These are phyloP conservation scores for Microdochium trichocladiopsis DNA, from an alignment of 2,329 filamentous ascomycete species.

Conservation along the genomic window DNA sequence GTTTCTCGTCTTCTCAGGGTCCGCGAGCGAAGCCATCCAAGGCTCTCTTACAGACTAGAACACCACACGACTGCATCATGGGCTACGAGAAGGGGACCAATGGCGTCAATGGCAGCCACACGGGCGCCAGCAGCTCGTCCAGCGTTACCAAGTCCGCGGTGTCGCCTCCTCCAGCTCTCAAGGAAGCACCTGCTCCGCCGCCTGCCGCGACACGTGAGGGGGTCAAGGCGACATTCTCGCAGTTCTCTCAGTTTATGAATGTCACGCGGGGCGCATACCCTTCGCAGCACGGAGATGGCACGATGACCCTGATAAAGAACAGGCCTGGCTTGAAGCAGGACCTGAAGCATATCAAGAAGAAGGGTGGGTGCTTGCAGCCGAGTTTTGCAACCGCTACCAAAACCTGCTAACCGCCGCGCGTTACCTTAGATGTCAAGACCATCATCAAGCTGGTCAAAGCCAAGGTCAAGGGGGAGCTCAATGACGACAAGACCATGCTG, in stretches of 20 bases:
- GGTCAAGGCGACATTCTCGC: constrained; percentile 22
- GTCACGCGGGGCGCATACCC: constrained; percentile 57
- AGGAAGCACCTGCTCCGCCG: constrained; percentile 9
- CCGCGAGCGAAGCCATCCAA: too few species aligned
- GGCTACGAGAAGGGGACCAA: constrained; percentile 6
- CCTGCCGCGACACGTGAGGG: constrained; percentile 22
- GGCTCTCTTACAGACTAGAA: too few species aligned
- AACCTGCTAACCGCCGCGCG: constrained; percentile 7
- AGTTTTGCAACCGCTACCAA: background rate
- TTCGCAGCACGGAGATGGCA: constrained; percentile 55
- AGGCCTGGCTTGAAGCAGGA: constrained; percentile 48
- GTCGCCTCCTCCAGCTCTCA: constrained; percentile 8
- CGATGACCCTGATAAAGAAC: constrained; percentile 40
- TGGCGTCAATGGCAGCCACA: constrained; percentile 5
- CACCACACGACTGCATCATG: constrained; percentile 6
- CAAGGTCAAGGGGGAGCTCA: constrained; percentile 55
- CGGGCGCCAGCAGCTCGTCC: constrained; percentile 9
- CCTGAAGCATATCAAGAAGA: constrained; percentile 43
- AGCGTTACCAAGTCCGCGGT: constrained; percentile 6
- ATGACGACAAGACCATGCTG: constrained; percentile 71
- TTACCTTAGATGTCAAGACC: constrained; percentile 60
- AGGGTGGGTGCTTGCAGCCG: constrained; percentile 23
- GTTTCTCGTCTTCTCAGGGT: too few species aligned
- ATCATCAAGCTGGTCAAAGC: constrained; percentile 52
- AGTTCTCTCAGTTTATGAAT: constrained; percentile 26